Base-by-base conservation (phyloP, 2,329 filamentous ascomycete genomes). In the Blastomyces silverae region DNA sequence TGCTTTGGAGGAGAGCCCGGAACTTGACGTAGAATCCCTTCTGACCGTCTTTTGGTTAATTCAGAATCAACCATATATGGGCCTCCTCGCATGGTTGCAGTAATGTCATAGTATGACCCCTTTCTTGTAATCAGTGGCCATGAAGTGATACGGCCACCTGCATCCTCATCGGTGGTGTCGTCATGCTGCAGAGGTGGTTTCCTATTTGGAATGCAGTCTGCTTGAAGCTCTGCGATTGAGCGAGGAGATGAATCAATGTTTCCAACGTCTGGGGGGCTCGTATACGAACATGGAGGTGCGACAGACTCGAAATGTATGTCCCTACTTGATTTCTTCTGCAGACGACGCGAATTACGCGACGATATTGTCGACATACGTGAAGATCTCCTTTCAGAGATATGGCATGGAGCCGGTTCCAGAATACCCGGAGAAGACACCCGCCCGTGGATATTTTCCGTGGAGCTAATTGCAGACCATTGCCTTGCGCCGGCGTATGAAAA, bases 1-100 rank as follows among this genome's bases (percentile, higher is more conserved):
- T 61, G 57, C n/a, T 42, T 61, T 61, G 63, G 63, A 13, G 63
- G 63, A 5, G 63, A 61, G n/a, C 63, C 63, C 1, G 63, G 46
- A 13, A 15, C 34, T 17, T 60, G 63, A 2, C 31, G 37, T 11
- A 61, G 28, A 28, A 53, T 64, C 37, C 46, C 25, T 46, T 48
- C 57, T 10, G 61, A 63, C 11, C 25, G 48, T 57, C 52, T 42
- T 44, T 57, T 57, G 13, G 53, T 11, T 57, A 63, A 55, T 42
- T n/a, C 28, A 15, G 53, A 3, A 34, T 57, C 39, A 3, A 17
- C 25, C 15, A 44, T 31, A 22, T 8, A 50, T 25, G 15, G 37
- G 17, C 37, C 42, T 25, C 25, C 42, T 20, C 58, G 39, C 44
- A 42, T 48, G 34, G 44, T 61, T 31, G 58, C 39, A 48, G 39